Base-by-base conservation (phyloP, 1,284 basidiomycete genomes). In the Abortiporus biennis region DNA sequence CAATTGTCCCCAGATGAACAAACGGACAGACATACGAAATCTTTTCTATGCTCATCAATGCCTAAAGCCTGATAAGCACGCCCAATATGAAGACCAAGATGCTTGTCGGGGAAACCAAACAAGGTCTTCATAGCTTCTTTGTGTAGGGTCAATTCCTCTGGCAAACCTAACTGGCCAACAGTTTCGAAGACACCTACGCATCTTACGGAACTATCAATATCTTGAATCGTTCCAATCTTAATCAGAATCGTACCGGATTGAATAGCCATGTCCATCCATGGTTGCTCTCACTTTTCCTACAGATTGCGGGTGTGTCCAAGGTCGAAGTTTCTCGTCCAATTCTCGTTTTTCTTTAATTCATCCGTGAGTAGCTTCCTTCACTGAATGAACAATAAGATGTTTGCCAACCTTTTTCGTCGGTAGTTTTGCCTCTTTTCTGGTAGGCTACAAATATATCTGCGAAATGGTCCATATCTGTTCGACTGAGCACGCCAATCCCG, bases 121-220 rank as follows among this genome's bases (percentile, higher is more conserved):
- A 85, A 60, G 6, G 62, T 65, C 43, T 58, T 57, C 45, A 73
- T 54, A 50, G 70, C 62, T 39, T 61, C 49, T 30, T 70, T 8
- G 27, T n/a, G 9, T 8, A 40, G 32, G 20, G n/a, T 69, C 8
- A 85, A 52, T 48, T 83, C 80, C 51, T 78, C 76, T 1, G 82
- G 83, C 17, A 85, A 56, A 8, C 81, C 83, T 22, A 84, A 56
- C 15, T 78, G 72, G 11, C 81, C 81, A 19, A 85, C 83, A 2
- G 83, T 85, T 53, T 85, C 82, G 52, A 80, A 85, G 13, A 85
- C 80, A 2, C 83, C 83, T 38, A 85, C 51, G 50, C 79, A 80
- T 59, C 83, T 85, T 42, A 17, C 36, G 35, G 31, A 22, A 16
- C 42, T 42, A 43, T 45, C 30, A 23, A n/a, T 33, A 33, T 17